These are phyloP conservation scores for Selaginella moellendorffii DNA, from an alignment of 75 land plant species.

Conservation along the genomic window DNA sequence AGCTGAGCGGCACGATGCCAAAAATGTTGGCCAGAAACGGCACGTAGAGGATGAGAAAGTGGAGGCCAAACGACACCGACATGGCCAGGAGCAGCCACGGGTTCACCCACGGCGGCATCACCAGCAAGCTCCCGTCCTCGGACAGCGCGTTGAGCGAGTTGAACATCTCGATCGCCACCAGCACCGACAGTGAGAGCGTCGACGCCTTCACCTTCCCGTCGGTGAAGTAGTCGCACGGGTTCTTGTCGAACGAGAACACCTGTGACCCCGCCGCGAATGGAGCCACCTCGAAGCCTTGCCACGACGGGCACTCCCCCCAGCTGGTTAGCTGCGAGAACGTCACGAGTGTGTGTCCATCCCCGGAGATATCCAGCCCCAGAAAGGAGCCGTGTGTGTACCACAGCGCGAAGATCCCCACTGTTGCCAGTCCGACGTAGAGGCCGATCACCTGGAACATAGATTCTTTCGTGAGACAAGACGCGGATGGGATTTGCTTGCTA, in stretches of 20 bases:
- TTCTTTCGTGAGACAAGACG: neutral
- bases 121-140: constrained; percentile 63
- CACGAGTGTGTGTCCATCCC: constrained; percentile 73
- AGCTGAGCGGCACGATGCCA: constrained; percentile 69
- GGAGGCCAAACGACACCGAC: constrained; percentile 60
- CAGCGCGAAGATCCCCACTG: constrained; percentile 75
- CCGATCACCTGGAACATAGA: constrained; percentile 62
- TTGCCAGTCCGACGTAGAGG: constrained; percentile 80
- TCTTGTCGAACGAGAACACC: constrained; percentile 33
- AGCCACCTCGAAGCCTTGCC: constrained; percentile 53
- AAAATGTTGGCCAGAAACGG: constrained; percentile 69
- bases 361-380: constrained; percentile 53
- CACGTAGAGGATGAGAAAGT: constrained; percentile 60
- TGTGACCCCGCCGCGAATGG: constrained; percentile 56
- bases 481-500: neutral
- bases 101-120: constrained; percentile 88
- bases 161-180: constrained; percentile 93
- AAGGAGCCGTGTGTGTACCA: constrained; percentile 72
- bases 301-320: constrained; percentile 69
- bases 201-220: constrained; percentile 81
- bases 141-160: constrained; percentile 82
- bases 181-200: constrained; percentile 80
- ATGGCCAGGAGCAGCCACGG: constrained; percentile 87
- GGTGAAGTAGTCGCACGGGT: constrained; percentile 82
- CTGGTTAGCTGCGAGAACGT: constrained; percentile 50